Evolutionary conservation across 345 rosid species (phyloP).

Genomic region (Aquilaria sinensis): DNA sequence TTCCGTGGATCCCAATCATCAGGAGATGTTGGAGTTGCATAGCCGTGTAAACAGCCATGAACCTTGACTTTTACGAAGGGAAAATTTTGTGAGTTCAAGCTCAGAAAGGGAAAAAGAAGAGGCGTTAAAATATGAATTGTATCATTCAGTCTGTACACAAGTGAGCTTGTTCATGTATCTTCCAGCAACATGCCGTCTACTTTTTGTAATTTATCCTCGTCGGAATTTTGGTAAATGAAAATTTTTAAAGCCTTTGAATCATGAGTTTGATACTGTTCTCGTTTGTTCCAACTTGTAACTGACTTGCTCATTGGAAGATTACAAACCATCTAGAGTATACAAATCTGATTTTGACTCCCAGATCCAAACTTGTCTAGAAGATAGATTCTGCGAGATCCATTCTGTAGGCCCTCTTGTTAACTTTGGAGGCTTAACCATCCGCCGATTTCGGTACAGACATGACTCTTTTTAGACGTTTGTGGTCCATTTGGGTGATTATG

Average conservation of each 20-base stretch:
- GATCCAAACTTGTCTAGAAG: too few species aligned
- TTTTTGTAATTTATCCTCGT: background rate
- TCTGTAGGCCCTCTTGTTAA: too few species aligned
- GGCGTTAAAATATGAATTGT: background rate
- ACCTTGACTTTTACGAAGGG: conserved; percentile 31
- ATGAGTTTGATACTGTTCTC: too few species aligned
- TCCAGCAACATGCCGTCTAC: background rate
- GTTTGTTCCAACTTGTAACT: too few species aligned
- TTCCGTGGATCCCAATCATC: conserved; percentile 89
- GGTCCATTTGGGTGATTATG: too few species aligned
- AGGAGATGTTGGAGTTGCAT: conserved; percentile 88
- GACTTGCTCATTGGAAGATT: too few species aligned
- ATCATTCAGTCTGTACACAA: conserved; percentile 16
- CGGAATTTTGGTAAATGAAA: conserved; percentile 1
- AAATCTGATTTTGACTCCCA: too few species aligned
- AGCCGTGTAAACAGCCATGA: conserved; percentile 93
- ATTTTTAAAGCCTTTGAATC: background rate
- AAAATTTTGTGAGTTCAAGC: conserved; percentile 4
- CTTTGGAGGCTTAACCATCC: too few species aligned
- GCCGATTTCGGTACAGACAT: too few species aligned
- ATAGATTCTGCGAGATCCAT: too few species aligned
- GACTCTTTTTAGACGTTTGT: too few species aligned
- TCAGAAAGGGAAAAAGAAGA: background rate
- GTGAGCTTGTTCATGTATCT: conserved; percentile 11
- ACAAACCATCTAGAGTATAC: too few species aligned